phyloP scores from a whole-genome alignment of 805 yeast species.

The Teunomyces barrocoloradensis region DNA sequence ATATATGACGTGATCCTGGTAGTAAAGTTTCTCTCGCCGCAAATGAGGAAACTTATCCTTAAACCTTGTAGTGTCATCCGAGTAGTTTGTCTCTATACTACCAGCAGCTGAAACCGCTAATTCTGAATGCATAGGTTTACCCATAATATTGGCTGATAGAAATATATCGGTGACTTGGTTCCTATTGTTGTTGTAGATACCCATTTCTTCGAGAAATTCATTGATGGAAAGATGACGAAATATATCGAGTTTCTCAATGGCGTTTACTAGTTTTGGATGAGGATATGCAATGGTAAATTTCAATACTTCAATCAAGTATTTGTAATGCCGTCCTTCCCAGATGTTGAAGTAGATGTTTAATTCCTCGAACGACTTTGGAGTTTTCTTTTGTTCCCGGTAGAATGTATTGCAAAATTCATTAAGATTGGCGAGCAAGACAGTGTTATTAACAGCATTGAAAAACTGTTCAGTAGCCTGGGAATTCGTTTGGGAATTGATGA shows the following conservation, averaged over 20 bases:
- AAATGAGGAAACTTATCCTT: slow-evolving; percentile 33
- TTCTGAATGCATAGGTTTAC: slow-evolving; percentile 13
- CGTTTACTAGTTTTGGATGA: slow-evolving; percentile 18
- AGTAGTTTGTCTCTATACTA: slow-evolving; percentile 1
- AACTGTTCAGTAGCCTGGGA: slow-evolving; percentile 12
- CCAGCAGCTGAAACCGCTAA: slow-evolving; percentile 18
- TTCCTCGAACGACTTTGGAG: slow-evolving; percentile 21
- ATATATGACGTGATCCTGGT: slow-evolving; percentile 31
- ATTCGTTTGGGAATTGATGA: slow-evolving; percentile 22
- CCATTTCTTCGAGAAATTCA: slow-evolving; percentile 16
- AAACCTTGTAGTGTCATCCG: background rate
- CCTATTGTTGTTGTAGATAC: slow-evolving; percentile 21
- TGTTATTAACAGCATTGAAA: slow-evolving; percentile 7
- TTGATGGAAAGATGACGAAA: slow-evolving; percentile 7
- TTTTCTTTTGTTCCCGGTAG: slow-evolving; percentile 11
- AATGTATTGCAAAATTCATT: slow-evolving; percentile 16
- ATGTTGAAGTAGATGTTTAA: slow-evolving; percentile 25
- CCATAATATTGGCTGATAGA: slow-evolving; percentile 27
- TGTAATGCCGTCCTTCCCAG: slow-evolving; percentile 30
- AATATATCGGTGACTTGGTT: slow-evolving; percentile 25
- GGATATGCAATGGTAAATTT: slow-evolving; percentile 33
- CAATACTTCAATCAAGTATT: slow-evolving; percentile 23
- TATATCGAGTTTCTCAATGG: slow-evolving; percentile 8
- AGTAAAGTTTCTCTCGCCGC: slow-evolving; percentile 19
- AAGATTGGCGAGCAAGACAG: slow-evolving; percentile 11